A percentile compares a stretch with the other conserved stretches of the same genome.
Conservation (phyloP, 2,329 filamentous ascomycete species). For the Trichothecium sympodiale region DNA sequence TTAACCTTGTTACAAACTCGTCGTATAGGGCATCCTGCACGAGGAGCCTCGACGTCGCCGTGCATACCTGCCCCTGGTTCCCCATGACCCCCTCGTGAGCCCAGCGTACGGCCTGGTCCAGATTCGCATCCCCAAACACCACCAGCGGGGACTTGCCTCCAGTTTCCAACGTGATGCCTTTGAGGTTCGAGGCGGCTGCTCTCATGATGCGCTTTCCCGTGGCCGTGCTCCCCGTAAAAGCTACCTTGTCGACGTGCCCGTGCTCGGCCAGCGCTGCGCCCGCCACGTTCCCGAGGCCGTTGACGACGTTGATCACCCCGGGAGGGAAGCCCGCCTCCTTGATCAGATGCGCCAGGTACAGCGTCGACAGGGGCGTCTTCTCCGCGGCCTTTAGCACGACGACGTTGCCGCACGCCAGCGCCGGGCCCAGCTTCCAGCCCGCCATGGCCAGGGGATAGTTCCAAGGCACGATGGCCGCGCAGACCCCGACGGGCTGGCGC, state of each 20-base stretch:
- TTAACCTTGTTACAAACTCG: conserved; percentile 52
- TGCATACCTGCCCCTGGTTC: conserved; percentile 50
- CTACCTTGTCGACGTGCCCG: conserved; percentile 55
- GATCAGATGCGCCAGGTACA: conserved; percentile 52
- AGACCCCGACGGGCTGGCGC: conserved; percentile 67
- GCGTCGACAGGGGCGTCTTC: conserved; percentile 48
- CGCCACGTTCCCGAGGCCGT: conserved; percentile 51
- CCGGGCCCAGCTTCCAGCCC: conserved; percentile 43
- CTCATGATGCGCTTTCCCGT: conserved; percentile 63
- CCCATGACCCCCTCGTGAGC: conserved; percentile 31
- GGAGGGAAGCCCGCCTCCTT: conserved; percentile 62
- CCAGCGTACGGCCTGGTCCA: conserved; percentile 51
- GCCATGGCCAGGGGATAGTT: conserved; percentile 72
- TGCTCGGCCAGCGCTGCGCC: conserved; percentile 56
- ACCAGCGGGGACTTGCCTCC: conserved; percentile 50
- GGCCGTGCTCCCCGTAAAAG: conserved; percentile 60
- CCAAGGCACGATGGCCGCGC: conserved; percentile 69
- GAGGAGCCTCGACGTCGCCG: conserved; percentile 46
- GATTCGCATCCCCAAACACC: conserved; percentile 48
- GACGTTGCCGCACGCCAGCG: conserved; percentile 46
- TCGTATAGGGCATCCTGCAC: conserved; percentile 48
- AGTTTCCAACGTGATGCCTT: conserved; percentile 48
- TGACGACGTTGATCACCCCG: conserved; percentile 62
- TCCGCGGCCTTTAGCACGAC: conserved; percentile 49
- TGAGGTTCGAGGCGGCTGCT: conserved; percentile 47